phyloP scores from a whole-genome alignment of 805 yeast species.

The Teunomyces lycoperdinae region DNA sequence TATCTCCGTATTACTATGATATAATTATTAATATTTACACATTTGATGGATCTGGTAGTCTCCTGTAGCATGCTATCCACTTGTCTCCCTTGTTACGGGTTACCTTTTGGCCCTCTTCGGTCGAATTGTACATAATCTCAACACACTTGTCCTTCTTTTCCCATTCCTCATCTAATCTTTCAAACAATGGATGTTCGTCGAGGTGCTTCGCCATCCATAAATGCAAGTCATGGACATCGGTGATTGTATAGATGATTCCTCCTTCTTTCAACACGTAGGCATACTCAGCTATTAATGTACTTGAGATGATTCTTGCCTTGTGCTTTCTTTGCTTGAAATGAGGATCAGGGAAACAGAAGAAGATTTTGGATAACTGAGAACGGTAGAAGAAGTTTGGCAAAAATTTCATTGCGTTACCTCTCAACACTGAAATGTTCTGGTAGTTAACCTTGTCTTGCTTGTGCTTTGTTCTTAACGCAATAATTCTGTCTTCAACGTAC shows the following conservation, averaged over 20 bases:
- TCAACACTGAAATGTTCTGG: slow-evolving; percentile 82
- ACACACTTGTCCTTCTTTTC: slow-evolving; percentile 81
- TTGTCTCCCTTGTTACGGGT: slow-evolving; percentile 85
- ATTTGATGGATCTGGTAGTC: slow-evolving; percentile 59
- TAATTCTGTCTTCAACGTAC: slow-evolving; percentile 91
- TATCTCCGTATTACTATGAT: background rate
- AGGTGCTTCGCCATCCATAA: slow-evolving; percentile 95
- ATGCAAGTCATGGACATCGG: slow-evolving; percentile 92
- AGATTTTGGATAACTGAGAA: slow-evolving; percentile 83
- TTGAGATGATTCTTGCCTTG: slow-evolving; percentile 93
- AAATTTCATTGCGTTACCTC: slow-evolving; percentile 98
- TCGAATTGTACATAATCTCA: slow-evolving; percentile 80
- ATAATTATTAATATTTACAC: background rate
- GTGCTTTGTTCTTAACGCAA: slow-evolving; percentile 72
- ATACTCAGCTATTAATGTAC: slow-evolving; percentile 84
- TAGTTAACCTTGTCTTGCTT: slow-evolving; percentile 40
- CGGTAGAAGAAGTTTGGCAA: slow-evolving; percentile 88
- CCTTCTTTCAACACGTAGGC: slow-evolving; percentile 86
- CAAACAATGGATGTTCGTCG: slow-evolving; percentile 87
- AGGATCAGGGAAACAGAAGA: slow-evolving; percentile 99
- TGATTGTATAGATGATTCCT: slow-evolving; percentile 89
- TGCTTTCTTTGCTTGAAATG: slow-evolving; percentile 97
- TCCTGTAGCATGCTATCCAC: slow-evolving; percentile 81
- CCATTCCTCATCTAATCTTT: slow-evolving; percentile 75
- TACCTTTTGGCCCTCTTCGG: slow-evolving; percentile 98